Conservation (phyloP, 768 basidiomycete genomes). For the Pholiota molesta region DNA sequence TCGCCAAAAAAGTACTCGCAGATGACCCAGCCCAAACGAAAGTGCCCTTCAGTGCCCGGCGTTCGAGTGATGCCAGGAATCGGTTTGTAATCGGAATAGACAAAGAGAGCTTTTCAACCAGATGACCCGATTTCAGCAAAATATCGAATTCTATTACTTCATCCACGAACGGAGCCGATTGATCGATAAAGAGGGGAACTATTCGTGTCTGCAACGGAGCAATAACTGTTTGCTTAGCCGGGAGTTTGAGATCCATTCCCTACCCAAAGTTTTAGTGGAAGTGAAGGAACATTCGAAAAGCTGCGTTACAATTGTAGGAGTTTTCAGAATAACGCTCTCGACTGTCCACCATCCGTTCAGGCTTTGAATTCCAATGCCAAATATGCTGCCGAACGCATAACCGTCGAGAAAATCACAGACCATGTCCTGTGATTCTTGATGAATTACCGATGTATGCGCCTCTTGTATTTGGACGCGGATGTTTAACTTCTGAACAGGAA, state of each 20-base stretch:
- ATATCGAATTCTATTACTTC: constrained; percentile 40
- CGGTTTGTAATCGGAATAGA: constrained; percentile 49
- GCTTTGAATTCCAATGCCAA: constrained; percentile 67
- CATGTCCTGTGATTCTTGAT: constrained; percentile 55
- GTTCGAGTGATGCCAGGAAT: constrained; percentile 27
- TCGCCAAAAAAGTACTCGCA: constrained; percentile 60
- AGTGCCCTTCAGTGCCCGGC: constrained; percentile 51
- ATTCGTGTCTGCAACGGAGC: constrained; percentile 67
- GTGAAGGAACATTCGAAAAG: constrained; percentile 4
- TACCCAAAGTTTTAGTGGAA: constrained; percentile 13
- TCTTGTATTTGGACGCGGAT: constrained; percentile 49
- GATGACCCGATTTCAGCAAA: constrained; percentile 32
- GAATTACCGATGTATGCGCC: constrained; percentile 32
- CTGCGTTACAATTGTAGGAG: constrained; percentile 17
- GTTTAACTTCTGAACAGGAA: constrained; percentile 60
- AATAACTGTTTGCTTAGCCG: constrained; percentile 37
- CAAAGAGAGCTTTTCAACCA: constrained; percentile 29
- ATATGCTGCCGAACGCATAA: constrained; percentile 68
- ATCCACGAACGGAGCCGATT: constrained; percentile 38
- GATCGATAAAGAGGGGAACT: constrained; percentile 53
- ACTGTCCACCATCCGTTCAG: constrained; percentile 60
- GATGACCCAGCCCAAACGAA: constrained; percentile 59
- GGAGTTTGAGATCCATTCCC: constrained; percentile 33
- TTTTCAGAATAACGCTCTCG: constrained; percentile 21
- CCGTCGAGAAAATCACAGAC: constrained; percentile 75